Evolutionary conservation across 306 rosid species (phyloP), one percentile per base, ranked within the genome.

Genomic region (Quercus ilex): DNA sequence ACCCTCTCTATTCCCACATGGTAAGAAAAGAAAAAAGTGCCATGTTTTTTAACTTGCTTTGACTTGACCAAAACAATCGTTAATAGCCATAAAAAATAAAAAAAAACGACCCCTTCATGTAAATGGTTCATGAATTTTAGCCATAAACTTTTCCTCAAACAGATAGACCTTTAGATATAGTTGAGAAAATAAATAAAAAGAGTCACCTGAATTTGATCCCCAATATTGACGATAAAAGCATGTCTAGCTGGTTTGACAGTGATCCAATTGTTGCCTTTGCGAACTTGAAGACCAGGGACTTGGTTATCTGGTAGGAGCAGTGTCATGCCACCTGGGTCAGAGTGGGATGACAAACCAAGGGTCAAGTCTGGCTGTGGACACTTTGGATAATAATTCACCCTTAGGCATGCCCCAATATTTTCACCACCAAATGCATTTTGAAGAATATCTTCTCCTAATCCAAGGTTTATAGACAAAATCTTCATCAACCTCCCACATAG

Each of bases 291-390:
- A 5, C 97, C 98, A 1, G 84, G 6, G 17, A 94, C 92, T 3
- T 84, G 58, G 21, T 89, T 77, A 57, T 94, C 98, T 0, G 94
- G 85, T 3, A 94, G 82, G 15, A 94, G 73, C 4, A 92, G 38
- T 23, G 98, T 94, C 89, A 94, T 80, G 14, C 98, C 97, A 0
- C 98, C 98, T 1, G 97, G 97, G 73, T 92, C 97, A 2, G 97
- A 94, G 81, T 94, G 98, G 1, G 98, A 91, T 2, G 98, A 94
- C 0, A 94, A 81, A 1, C 98, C 98, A 4, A 94, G 81, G 0
- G 97, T 85, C 31, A 94, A 87, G 12, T 91, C 97, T 3, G 97
- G 97, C 26, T 82, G 77, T 0, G 98, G 98, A 71, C 98, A 94
- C 55, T 82, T 91, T 0, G 98, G 97, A 70, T 92, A 94, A 51